Evolutionary conservation across 176 grass and related monocot species (phyloP), one percentile per base, ranked within the genome.

Genomic region (Hordeum marinum): DNA sequence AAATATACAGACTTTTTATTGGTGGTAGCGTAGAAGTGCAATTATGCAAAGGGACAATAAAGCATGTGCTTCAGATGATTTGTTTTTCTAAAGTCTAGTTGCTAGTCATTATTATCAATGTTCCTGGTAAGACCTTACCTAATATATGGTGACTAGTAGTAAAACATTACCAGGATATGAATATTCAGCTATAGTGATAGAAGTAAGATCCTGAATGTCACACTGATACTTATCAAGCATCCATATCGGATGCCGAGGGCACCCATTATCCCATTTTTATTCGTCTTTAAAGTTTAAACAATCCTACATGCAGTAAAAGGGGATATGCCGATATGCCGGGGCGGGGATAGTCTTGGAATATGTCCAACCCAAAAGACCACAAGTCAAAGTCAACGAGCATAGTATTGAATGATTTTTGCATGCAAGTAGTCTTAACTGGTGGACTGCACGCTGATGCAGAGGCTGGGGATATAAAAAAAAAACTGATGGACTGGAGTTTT

Each of bases 31-130:
- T n/a, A 40, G 15, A 5, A 76, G 61, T 81, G 26, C 21, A 18
- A 29, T 24, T 76, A 70, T 70, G 40, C n/a, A 77, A 39, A 63
- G 31, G 63, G 25, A 89, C 31, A 62, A 80, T 84, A 85, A 84
- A 68, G 71, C 1, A 40, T 72, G 34, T 74, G 72, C 57, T 36
- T 79, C 15, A 24, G 68, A 31, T 62, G 42, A 32, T 26, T 78
- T 1, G 17, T 63, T 68, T 50, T 52, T 6, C 27, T 70, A 17
- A 21, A 23, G 18, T 75, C 36, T 39, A 83, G 25, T 17, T 64
- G 9, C 14, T 13, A 3, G 27, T 67, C 8, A 73, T 35, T 59
- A 57, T 77, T 68, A 74, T 75, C 80, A 59, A 24, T 24, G 68
- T 81, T 61, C 10, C 59, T 25, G 11, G 5, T 45, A 17, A 17